Evolutionary conservation across 2,329 filamentous ascomycete species (phyloP).

Genomic region (Colletotrichum theobromicola): DNA sequence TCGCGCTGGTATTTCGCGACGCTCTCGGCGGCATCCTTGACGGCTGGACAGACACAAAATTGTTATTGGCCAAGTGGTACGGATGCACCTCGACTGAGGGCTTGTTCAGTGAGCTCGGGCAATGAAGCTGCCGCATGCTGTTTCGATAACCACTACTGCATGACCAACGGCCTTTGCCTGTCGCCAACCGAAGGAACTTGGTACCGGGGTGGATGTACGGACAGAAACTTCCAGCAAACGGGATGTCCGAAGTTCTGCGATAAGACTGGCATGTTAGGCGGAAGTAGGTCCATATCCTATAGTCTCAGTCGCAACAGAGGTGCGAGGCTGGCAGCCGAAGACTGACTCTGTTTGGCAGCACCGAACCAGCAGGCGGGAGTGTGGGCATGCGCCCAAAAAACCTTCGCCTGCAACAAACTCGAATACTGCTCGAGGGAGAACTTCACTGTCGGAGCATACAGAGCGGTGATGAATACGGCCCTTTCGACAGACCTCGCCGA

Average conservation of each 20-base stretch:
- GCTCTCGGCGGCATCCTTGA: background rate
- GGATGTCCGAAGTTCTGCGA: constrained; percentile 16
- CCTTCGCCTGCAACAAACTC: background rate
- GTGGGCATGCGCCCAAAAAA: background rate
- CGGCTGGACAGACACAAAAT: background rate
- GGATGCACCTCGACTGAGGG: background rate
- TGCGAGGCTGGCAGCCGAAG: background rate
- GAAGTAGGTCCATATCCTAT: background rate
- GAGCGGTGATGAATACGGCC: constrained; percentile 7
- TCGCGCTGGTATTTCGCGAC: background rate
- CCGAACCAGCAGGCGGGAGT: background rate
- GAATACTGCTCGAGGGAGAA: constrained; percentile 6
- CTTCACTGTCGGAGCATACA: background rate
- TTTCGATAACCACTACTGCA: constrained; percentile 12
- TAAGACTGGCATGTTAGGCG: background rate
- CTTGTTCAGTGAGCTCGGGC: background rate
- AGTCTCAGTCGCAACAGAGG: background rate
- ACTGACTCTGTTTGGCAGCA: background rate
- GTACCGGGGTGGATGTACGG: constrained; percentile 16
- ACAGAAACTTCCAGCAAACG: background rate
- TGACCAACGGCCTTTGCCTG: constrained; percentile 19
- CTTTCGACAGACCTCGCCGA: background rate
- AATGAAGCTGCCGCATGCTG: constrained; percentile 13
- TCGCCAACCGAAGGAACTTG: constrained; percentile 9
- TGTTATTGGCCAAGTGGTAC: constrained; percentile 11